Percentiles rank a stretch among this genome's conserved stretches.
These are phyloP conservation scores for Voacanga thouarsii DNA, from an alignment of 257 asterid species.

Conservation along the genomic window DNA sequence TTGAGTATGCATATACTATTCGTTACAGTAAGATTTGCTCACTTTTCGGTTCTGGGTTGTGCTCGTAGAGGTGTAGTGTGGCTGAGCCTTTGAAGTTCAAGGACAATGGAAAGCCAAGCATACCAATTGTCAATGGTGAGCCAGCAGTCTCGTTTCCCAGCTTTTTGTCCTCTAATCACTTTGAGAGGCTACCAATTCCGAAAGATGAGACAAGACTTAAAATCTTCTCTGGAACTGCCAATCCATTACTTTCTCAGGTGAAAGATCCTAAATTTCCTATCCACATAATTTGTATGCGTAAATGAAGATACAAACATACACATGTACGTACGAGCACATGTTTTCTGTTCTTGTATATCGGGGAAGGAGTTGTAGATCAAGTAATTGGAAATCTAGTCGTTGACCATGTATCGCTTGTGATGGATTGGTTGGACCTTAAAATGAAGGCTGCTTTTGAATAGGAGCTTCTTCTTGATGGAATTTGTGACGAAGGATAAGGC, in stretches of 20 bases:
- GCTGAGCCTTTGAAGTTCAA: slow-evolving; percentile 63
- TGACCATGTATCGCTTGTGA: neutral
- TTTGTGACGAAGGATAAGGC: neutral
- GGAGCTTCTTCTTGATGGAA: neutral
- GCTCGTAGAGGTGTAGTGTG: slow-evolving; percentile 54
- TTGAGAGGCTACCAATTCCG: slow-evolving; percentile 28
- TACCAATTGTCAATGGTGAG: slow-evolving; percentile 25
- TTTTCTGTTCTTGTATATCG: neutral
- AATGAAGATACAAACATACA: neutral
- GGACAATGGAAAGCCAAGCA: slow-evolving; percentile 46
- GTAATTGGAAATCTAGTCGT: neutral
- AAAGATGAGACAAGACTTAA: slow-evolving; percentile 60
- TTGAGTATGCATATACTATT: neutral
- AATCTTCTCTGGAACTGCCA: slow-evolving; percentile 90
- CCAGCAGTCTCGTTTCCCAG: slow-evolving; percentile 43
- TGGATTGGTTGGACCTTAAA: neutral
- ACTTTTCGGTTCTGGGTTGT: neutral
- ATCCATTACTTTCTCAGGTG: slow-evolving; percentile 79
- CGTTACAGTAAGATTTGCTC: neutral
- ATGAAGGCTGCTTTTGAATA: neutral
- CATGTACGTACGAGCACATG: neutral
- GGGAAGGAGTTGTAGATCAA: neutral
- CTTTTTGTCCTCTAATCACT: slow-evolving; percentile 43
- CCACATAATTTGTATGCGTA: neutral
- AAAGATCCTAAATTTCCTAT: neutral